Conservation (phyloP, 805 yeast genomes). For the Saturnispora besseyi region DNA sequence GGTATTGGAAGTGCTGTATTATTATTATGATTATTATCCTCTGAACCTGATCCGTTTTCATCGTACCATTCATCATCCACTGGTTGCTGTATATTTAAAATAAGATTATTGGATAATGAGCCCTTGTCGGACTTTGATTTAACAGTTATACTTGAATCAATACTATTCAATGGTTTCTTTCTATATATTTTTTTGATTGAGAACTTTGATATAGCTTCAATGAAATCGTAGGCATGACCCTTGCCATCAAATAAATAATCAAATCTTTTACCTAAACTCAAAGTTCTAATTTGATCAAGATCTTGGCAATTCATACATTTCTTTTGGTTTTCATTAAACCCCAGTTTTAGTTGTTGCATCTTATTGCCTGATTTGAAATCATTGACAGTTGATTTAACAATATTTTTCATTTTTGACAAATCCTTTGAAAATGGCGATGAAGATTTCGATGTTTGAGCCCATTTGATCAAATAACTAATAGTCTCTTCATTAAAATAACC, state of each 20-base stretch:
- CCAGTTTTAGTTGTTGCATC: constrained; percentile 17
- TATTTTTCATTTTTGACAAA: constrained; percentile 27
- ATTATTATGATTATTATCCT: not conserved
- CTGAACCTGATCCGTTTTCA: not conserved
- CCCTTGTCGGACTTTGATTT: not conserved
- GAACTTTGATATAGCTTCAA: not conserved
- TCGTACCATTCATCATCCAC: not conserved
- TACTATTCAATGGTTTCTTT: not conserved
- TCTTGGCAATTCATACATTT: constrained; percentile 22
- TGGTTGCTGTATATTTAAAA: not conserved
- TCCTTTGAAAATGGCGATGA: constrained; percentile 29
- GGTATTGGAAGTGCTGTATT: not conserved
- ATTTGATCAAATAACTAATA: constrained; percentile 17
- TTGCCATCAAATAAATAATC: constrained; percentile 42
- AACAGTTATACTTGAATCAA: not conserved
- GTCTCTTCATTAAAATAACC: constrained; percentile 21
- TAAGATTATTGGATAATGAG: not conserved
- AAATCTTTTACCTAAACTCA: constrained; percentile 25
- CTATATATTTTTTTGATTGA: not conserved
- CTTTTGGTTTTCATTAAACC: constrained; percentile 15
- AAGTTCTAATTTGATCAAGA: constrained; percentile 19
- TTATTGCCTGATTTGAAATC: constrained; percentile 31
- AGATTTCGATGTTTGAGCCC: constrained; percentile 24
- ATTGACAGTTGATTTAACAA: constrained; percentile 30
- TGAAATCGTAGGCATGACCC: constrained; percentile 32